Evolutionary conservation across 2,329 filamentous ascomycete genomes (phyloP).

Genomic region (Bimuria novae-zelandiae): DNA sequence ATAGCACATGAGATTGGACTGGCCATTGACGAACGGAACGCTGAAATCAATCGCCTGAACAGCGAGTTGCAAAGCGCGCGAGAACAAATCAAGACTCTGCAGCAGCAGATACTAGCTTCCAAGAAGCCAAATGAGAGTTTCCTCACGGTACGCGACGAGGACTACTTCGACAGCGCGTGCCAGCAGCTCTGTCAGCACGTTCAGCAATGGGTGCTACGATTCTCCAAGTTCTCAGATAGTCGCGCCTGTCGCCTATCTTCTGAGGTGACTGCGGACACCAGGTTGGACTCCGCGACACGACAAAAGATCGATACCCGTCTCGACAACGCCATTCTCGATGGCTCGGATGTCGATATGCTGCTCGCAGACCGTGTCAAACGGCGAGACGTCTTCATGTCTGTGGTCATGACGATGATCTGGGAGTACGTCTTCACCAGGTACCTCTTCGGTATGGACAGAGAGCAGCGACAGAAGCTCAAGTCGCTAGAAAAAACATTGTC

Average conservation of each 20-base stretch:
- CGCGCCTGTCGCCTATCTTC: constrained; percentile 80
- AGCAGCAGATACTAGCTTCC: constrained; percentile 63
- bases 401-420: constrained; percentile 99
- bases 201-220: constrained; percentile 96
- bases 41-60: constrained; percentile 78
- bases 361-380: constrained; percentile 85
- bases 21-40: constrained; percentile 78
- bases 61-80: constrained; percentile 75
- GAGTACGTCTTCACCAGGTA: constrained; percentile 98
- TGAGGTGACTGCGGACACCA: constrained; percentile 72
- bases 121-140: constrained; percentile 69
- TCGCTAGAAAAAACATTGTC: constrained; percentile 87
- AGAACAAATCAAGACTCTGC: constrained; percentile 63
- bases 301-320: constrained; percentile 93
- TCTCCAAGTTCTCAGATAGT: constrained; percentile 97
- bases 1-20: constrained; percentile 65
- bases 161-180: constrained; percentile 93
- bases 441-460: constrained; percentile 96
- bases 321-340: constrained; percentile 92
- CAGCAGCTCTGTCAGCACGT: constrained; percentile 95
- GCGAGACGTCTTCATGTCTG: constrained; percentile 96
- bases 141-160: constrained; percentile 81
- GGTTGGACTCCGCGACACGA: constrained; percentile 39
- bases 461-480: constrained; percentile 97
- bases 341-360: constrained; percentile 87